A percentile compares a stretch with the other conserved stretches of the same genome.
Evolutionary conservation across 2,329 filamentous ascomycete species (phyloP).

Genomic region (Blastomyces emzantsi): DNA sequence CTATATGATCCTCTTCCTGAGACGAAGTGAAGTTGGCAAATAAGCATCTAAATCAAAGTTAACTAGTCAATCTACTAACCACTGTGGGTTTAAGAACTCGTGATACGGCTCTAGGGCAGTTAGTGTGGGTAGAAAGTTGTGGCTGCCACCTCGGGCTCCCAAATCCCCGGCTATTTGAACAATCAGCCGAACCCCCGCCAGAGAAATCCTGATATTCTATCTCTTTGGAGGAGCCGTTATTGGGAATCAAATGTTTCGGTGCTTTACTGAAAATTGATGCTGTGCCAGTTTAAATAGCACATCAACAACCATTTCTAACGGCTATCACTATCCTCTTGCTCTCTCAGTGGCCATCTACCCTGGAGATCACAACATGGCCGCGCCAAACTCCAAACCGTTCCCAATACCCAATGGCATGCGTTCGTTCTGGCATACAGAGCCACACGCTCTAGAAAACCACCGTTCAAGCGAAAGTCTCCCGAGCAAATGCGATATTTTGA

Average conservation of each 20-base stretch:
- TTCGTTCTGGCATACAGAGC: constrained; percentile 37
- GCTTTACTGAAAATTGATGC: neutral
- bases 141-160: too few species aligned
- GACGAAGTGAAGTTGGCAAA: too few species aligned
- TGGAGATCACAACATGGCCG: neutral
- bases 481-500: constrained; percentile 35
- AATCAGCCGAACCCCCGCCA: neutral
- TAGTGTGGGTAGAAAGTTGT: too few species aligned
- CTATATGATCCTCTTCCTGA: too few species aligned
- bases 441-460: constrained; percentile 34
- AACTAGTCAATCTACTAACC: too few species aligned
- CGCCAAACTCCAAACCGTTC: neutral
- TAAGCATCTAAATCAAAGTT: too few species aligned
- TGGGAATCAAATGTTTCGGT: neutral
- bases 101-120: too few species aligned
- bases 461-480: constrained; percentile 35
- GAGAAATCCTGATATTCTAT: neutral
- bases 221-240: neutral
- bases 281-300: neutral
- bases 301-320: neutral
- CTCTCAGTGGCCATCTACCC: neutral
- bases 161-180: neutral
- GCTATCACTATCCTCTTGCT: neutral
- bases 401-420: constrained; percentile 2
- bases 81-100: too few species aligned